Percentiles rank a stretch among this genome's conserved stretches.
Conservation (phyloP, 805 yeast species). For the Clavispora vitiphila region DNA sequence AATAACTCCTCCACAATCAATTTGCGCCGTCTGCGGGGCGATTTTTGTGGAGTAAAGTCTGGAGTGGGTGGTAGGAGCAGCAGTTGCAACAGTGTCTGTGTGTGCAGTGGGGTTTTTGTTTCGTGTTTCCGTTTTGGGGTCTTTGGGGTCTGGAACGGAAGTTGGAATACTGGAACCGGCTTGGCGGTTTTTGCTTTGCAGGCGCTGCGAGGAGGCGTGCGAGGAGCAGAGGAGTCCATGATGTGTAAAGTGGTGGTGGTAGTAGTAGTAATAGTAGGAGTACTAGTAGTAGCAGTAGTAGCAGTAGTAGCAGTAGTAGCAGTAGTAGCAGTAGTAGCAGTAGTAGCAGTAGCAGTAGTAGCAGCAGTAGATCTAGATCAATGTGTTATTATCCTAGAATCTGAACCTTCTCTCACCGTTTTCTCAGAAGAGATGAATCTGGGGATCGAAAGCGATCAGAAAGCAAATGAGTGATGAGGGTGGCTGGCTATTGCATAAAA, state of each 20-base stretch:
- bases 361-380: too few relatives aligned
- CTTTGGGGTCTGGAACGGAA: background rate
- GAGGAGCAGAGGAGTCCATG: background rate
- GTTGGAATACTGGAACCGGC: background rate
- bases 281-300: too few relatives aligned
- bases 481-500: too few relatives aligned
- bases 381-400: too few relatives aligned
- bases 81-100: background rate
- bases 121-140: background rate
- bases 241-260: too few relatives aligned
- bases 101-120: background rate
- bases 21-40: conserved; percentile 21
- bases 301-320: too few relatives aligned
- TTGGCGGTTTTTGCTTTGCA: background rate
- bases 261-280: too few relatives aligned
- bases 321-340: too few relatives aligned
- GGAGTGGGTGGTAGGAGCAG: conserved; percentile 22
- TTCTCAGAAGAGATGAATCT: too few relatives aligned
- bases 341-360: too few relatives aligned
- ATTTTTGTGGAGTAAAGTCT: conserved; percentile 29
- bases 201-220: background rate
- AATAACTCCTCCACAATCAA: conserved; percentile 10
- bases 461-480: background rate
- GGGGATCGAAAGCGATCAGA: background rate
- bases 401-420: too few relatives aligned